These are phyloP conservation scores for Mycena citricolor DNA, from an alignment of 1,284 basidiomycete species.

Conservation along the genomic window DNA sequence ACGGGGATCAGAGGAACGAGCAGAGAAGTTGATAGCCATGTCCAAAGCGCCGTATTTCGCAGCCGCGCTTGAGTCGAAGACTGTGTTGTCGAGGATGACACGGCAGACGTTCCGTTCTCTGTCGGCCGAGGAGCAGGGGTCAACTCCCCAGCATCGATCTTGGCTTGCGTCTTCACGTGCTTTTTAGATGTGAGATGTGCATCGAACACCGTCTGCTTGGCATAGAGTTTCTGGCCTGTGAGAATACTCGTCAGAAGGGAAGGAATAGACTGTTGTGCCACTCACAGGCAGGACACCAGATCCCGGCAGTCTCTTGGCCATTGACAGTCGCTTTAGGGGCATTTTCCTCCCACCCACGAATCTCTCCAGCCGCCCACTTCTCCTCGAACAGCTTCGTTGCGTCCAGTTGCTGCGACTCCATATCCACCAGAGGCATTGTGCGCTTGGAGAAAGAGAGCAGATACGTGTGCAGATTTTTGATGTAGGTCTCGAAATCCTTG, in stretches of 20 bases:
- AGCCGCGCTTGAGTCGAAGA: constrained; percentile 57
- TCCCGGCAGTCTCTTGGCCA: constrained; percentile 57
- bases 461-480: constrained; percentile 81
- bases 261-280: constrained; percentile 25
- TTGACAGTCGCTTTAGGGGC: constrained; percentile 40
- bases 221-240: constrained; percentile 87
- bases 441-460: constrained; percentile 85
- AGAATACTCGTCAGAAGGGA: constrained; percentile 9
- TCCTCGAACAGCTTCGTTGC: constrained; percentile 72
- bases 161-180: constrained; percentile 86
- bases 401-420: constrained; percentile 67
- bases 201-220: constrained; percentile 98
- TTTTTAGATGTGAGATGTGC: constrained; percentile 95
- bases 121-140: constrained; percentile 61
- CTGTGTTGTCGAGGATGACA: constrained; percentile 30
- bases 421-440: constrained; percentile 84
- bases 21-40: constrained; percentile 69
- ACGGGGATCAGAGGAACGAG: constrained; percentile 64
- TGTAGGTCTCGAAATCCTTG: constrained; percentile 85
- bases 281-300: constrained; percentile 97
- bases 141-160: constrained; percentile 55
- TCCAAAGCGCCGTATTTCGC: constrained; percentile 70
- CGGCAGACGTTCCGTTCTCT: constrained; percentile 41
- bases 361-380: constrained; percentile 78
- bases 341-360: constrained; percentile 73